These are phyloP conservation scores for Euryodendron excelsum DNA, from an alignment of 148 eudicot species.

Conservation along the genomic window DNA sequence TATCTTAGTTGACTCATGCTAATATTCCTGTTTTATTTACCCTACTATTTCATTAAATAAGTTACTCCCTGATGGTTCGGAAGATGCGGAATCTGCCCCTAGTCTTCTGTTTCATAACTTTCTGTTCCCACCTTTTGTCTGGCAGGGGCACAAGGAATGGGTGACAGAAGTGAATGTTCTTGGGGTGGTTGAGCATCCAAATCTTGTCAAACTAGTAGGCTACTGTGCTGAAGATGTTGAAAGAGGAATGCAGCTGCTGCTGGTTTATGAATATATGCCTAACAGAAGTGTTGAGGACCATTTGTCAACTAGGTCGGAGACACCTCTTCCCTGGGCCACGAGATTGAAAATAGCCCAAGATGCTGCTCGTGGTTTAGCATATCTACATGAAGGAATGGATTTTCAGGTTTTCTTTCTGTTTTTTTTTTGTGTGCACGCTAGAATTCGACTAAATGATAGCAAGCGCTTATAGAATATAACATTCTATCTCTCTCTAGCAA, in stretches of 20 bases:
- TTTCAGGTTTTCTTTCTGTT: slow-evolving; percentile 52
- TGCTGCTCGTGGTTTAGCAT: slow-evolving; percentile 88
- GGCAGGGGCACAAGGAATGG: slow-evolving; percentile 98
- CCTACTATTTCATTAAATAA: neutral
- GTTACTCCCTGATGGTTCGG: neutral
- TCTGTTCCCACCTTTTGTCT: neutral
- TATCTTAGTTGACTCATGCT: neutral
- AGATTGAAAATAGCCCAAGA: slow-evolving; percentile 86
- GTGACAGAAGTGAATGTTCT: slow-evolving; percentile 88
- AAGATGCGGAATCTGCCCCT: neutral
- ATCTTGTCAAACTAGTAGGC: slow-evolving; percentile 85
- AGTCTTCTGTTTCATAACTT: neutral
- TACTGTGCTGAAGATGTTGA: slow-evolving; percentile 98
- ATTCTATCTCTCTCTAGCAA: neutral
- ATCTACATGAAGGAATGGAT: slow-evolving; percentile 94
- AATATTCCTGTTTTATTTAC: neutral
- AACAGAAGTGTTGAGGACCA: slow-evolving; percentile 88
- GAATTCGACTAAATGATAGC: neutral
- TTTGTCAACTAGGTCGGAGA: slow-evolving; percentile 50
- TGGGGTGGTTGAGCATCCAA: slow-evolving; percentile 88
- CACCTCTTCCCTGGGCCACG: slow-evolving; percentile 75
- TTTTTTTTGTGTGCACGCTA: neutral
- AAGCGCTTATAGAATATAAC: neutral
- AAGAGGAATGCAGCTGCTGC: slow-evolving; percentile 92
- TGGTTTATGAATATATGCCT: slow-evolving; percentile 88